Conservation (phyloP, 108 stramenopile species). For the Phaeodactylum tricornutum region DNA sequence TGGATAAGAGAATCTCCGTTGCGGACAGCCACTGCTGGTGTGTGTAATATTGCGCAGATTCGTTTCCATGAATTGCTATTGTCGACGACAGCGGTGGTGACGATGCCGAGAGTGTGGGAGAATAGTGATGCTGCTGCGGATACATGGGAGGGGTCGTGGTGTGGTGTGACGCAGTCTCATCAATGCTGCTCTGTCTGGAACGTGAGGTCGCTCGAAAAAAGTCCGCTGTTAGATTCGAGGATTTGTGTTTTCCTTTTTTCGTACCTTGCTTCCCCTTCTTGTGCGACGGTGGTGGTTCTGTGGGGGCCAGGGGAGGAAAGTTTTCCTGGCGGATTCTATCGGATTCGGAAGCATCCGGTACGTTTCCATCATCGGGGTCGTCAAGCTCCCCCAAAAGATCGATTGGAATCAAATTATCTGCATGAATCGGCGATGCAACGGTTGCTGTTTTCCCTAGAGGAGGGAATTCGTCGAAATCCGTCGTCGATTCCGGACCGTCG, state of each 20-base stretch:
- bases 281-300: constrained; percentile 1
- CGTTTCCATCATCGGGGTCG: not conserved
- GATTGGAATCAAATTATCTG: constrained; percentile 37
- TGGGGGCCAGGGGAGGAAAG: constrained; percentile 32
- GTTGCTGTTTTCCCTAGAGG: not conserved
- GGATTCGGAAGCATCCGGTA: not conserved
- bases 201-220: constrained; percentile 23
- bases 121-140: constrained; percentile 1
- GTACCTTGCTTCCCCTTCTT: constrained; percentile 5
- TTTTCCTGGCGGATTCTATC: not conserved
- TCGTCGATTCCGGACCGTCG: not conserved
- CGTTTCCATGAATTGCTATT: too few species aligned
- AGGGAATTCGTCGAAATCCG: not conserved
- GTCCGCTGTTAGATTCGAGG: constrained; percentile 25
- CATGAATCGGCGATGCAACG: constrained; percentile 23
- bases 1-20: constrained; percentile 48
- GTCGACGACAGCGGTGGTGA: too few species aligned
- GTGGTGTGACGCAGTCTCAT: constrained; percentile 2
- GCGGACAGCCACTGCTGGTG: constrained; percentile 40
- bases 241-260: constrained; percentile 17
- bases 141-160: too few species aligned
- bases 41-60: constrained; percentile 11
- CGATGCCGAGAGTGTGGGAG: constrained; percentile 3
- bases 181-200: constrained; percentile 32
- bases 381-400: constrained; percentile 44